phyloP scores from a whole-genome alignment of 176 grass and related monocot genomes.

The Microstegium vimineum region DNA sequence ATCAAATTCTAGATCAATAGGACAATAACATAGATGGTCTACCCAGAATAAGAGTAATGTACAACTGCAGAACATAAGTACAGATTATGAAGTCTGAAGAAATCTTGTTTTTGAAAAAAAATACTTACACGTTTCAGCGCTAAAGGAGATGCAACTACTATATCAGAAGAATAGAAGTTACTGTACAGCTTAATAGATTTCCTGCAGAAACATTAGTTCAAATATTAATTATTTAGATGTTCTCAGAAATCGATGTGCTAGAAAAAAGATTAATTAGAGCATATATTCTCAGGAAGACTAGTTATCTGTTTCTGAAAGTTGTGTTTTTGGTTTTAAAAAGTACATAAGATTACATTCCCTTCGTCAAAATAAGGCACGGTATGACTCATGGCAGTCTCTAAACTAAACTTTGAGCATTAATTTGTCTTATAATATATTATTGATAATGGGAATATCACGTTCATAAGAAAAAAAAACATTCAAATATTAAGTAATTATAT shows the following conservation, averaged over 20 bases:
- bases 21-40: neutral
- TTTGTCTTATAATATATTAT: neutral
- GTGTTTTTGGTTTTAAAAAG: neutral
- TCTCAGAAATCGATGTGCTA: slow-evolving; percentile 1
- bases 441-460: neutral
- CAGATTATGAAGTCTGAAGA: neutral
- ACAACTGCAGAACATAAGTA: neutral
- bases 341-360: neutral
- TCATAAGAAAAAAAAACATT: neutral
- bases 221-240: slow-evolving; percentile 27
- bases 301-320: neutral
- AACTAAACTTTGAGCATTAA: neutral
- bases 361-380: neutral
- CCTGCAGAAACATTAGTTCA: slow-evolving; percentile 51
- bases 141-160: slow-evolving; percentile 94
- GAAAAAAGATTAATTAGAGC: neutral
- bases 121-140: slow-evolving; percentile 72
- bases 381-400: neutral
- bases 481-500: neutral
- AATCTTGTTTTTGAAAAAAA: neutral
- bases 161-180: slow-evolving; percentile 94
- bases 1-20: neutral
- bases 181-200: slow-evolving; percentile 89
- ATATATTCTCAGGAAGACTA: neutral
- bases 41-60: slow-evolving; percentile 13